phyloP scores from a whole-genome alignment of 2,329 filamentous ascomycete genomes.

The Myriosclerotinia curreyana region DNA sequence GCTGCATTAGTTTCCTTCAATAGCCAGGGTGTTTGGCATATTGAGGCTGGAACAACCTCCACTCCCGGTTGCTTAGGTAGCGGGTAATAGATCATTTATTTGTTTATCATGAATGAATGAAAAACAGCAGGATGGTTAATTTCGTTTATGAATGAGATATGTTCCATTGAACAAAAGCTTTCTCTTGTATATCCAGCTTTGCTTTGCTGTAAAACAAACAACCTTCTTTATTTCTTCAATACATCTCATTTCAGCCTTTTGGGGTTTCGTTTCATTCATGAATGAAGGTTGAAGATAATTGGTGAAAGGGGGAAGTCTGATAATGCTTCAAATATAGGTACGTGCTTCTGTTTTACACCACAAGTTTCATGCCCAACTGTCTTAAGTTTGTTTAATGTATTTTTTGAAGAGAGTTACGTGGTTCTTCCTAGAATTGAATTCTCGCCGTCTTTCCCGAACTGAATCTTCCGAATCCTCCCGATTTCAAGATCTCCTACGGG shows the following conservation, averaged over 20 bases:
- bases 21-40: conserved; percentile 4
- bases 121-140: not conserved
- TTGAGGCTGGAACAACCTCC: conserved; percentile 2
- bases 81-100: not conserved
- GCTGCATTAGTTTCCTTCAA: conserved; percentile 12
- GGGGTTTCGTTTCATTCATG: not conserved
- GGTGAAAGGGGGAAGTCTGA: not conserved
- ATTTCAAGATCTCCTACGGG: not conserved
- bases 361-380: not conserved
- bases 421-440: not conserved
- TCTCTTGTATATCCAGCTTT: not conserved
- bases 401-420: not conserved
- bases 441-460: not conserved
- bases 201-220: not conserved
- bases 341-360: conserved; percentile 8
- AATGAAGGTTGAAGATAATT: not conserved
- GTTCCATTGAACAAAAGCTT: not conserved
- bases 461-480: not conserved
- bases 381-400: not conserved
- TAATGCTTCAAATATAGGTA: conserved; percentile 5
- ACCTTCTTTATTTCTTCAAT: not conserved
- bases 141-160: not conserved
- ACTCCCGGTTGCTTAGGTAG: conserved; percentile 14
- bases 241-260: not conserved
- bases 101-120: conserved; percentile 6